Evolutionary conservation across 2,329 filamentous ascomycete genomes (phyloP).

Genomic region (Stagonosporopsis cucurbitacearum): DNA sequence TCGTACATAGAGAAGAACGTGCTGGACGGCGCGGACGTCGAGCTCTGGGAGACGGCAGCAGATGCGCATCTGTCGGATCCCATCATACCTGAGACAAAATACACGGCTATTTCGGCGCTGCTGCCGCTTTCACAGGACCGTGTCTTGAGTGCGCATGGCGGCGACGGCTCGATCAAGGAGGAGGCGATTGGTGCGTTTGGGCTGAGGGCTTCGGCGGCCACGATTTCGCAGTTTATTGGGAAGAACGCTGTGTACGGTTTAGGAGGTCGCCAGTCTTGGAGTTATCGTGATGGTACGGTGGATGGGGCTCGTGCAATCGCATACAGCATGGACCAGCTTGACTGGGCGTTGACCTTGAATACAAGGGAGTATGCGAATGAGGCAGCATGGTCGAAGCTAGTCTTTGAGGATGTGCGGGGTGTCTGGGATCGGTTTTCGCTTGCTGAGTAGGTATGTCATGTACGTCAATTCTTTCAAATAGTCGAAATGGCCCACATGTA

Average conservation of each 20-base stretch:
- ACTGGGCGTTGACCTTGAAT: conserved; percentile 16
- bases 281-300: conserved; percentile 10
- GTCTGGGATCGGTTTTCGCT: conserved; percentile 6
- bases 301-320: conserved; percentile 14
- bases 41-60: conserved; percentile 17
- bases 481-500: too few species aligned
- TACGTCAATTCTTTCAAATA: not conserved
- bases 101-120: conserved; percentile 5
- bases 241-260: conserved; percentile 6
- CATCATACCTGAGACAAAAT: conserved; percentile 23
- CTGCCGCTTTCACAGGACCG: conserved; percentile 1
- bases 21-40: conserved; percentile 21
- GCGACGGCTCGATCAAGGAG: conserved; percentile 29
- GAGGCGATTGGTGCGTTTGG: conserved; percentile 23
- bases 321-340: conserved; percentile 5
- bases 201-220: conserved; percentile 25
- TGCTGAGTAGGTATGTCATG: not conserved
- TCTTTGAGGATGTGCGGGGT: not conserved
- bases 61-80: conserved; percentile 14
- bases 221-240: conserved; percentile 23
- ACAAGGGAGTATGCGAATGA: conserved; percentile 15
- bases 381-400: conserved; percentile 1
- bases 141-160: conserved; percentile 19
- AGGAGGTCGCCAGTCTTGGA: conserved; percentile 2
- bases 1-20: conserved; percentile 25